Conservation (phyloP, 179 eudicot species). For the Silene vulgaris region DNA sequence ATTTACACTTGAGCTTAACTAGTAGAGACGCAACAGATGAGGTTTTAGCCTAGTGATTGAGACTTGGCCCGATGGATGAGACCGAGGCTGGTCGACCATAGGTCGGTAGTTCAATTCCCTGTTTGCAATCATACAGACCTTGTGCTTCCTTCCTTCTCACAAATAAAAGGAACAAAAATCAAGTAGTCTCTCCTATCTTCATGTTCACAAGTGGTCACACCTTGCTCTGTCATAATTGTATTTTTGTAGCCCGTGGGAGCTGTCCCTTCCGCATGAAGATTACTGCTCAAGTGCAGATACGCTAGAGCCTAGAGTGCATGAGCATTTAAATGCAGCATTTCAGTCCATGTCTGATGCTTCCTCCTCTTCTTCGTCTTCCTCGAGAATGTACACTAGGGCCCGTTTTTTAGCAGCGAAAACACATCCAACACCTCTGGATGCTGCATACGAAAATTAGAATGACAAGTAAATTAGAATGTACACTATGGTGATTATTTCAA, state of each 20-base stretch:
- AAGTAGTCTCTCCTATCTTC: not conserved
- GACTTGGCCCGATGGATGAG: too few relatives aligned
- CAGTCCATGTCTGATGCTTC: constrained; percentile 75
- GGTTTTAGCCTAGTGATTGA: too few relatives aligned
- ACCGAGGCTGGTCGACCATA: not conserved
- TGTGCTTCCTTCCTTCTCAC: too few relatives aligned
- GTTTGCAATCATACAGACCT: not conserved
- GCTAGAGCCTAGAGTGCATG: too few relatives aligned
- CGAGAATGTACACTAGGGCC: constrained; percentile 91
- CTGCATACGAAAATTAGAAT: constrained; percentile 32
- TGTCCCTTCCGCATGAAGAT: not conserved
- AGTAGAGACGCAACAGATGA: too few relatives aligned
- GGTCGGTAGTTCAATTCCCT: too few relatives aligned
- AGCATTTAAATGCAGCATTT: constrained; percentile 10
- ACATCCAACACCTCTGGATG: constrained; percentile 96
- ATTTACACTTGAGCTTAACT: not conserved
- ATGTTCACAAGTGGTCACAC: constrained; percentile 15
- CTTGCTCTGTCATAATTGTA: not conserved
- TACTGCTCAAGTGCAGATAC: not conserved
- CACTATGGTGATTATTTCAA: too few relatives aligned
- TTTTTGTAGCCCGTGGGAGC: constrained; percentile 1
- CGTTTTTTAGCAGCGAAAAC: constrained; percentile 83
- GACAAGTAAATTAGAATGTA: not conserved
- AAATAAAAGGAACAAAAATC: too few relatives aligned
- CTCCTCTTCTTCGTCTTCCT: constrained; percentile 78